phyloP scores from a whole-genome alignment of 306 rosid species.

The Citrullus amarus region DNA sequence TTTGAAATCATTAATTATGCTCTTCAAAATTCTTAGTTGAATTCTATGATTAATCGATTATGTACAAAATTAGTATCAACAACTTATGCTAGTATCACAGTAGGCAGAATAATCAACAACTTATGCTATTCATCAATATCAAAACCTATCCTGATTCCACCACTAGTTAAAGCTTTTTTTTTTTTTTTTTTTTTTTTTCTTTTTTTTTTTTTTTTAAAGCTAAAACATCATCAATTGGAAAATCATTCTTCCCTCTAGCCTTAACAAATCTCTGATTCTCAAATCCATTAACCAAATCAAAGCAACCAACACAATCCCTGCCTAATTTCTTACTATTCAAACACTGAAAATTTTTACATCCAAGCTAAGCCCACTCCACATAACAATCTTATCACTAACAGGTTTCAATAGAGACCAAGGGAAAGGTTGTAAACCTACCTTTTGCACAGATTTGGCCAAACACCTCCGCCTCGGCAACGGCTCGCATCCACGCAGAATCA shows the following conservation, averaged over 20 bases:
- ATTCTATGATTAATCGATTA: too few relatives aligned
- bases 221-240: constrained; percentile 63
- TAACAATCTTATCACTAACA: constrained; percentile 52
- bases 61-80: constrained; percentile 18
- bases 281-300: constrained; percentile 53
- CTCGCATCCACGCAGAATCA: constrained; percentile 59
- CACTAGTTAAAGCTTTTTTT: constrained; percentile 27
- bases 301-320: constrained; percentile 64
- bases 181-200: too few relatives aligned
- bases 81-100: constrained; percentile 19
- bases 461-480: constrained; percentile 87
- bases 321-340: constrained; percentile 47
- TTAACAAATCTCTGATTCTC: constrained; percentile 63
- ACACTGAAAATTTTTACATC: constrained; percentile 68
- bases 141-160: constrained; percentile 69
- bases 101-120: constrained; percentile 19
- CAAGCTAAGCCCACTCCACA: constrained; percentile 52
- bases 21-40: too few relatives aligned
- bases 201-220: background rate
- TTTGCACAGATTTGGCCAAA: constrained; percentile 48
- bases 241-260: constrained; percentile 65
- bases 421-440: constrained; percentile 51
- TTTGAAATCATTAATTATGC: too few relatives aligned
- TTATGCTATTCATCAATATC: constrained; percentile 49
- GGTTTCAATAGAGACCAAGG: constrained; percentile 72